Base-by-base conservation (phyloP, 1,284 basidiomycete species). In the Papiliotrema fonsecae region DNA sequence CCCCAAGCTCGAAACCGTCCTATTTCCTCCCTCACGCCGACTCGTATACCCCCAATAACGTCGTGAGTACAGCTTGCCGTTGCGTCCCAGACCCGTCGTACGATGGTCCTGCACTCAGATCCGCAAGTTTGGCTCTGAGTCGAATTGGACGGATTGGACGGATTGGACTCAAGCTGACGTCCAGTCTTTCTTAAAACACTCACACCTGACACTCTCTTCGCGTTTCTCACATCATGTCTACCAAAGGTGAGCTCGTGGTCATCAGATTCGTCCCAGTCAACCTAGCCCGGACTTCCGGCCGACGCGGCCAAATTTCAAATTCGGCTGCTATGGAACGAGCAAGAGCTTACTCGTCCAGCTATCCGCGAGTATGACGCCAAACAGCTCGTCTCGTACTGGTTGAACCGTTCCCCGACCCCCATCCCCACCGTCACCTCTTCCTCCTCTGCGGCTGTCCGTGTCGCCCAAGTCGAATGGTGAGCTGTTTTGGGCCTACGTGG, bases 341-440 rank as follows among this genome's bases (percentile, higher is more conserved):
- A 32, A 28, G n/a, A 21, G 51, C 38, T 50, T 40, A 53, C 25
- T n/a, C n/a, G 10, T 13, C 37, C 48, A 89, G 88, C 88, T 64
- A 91, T 92, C 77, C 85, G 87, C 71, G 88, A 92, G 78, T 92
- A 88, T 79, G 89, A 93, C 72, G 90, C 90, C 62, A 96, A 96
- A 79, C 86, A 93, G 61, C 80, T 94, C 56, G 80, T 94, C 42
- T 87, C 87, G 42, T 93, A 94, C 80, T 93, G 89, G 89, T 84
- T 96, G 57, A 83, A 87, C 73, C 83, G 88, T 56, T 86, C 88
- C 25, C 87, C 89, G 24, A 72, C 84, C 19, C 72, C 72, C 48
- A 68, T 73, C 61, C 61, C 72, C 42, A 69, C 65, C 60, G 63
- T 65, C 49, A 67, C 67, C 54, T 67, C 72, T 41, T 67, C 68